A percentile compares a stretch with the other conserved stretches of the same genome.
Evolutionary conservation across 1,284 basidiomycete genomes (phyloP).

Genomic region (Pseudozyma hubeiensis): DNA sequence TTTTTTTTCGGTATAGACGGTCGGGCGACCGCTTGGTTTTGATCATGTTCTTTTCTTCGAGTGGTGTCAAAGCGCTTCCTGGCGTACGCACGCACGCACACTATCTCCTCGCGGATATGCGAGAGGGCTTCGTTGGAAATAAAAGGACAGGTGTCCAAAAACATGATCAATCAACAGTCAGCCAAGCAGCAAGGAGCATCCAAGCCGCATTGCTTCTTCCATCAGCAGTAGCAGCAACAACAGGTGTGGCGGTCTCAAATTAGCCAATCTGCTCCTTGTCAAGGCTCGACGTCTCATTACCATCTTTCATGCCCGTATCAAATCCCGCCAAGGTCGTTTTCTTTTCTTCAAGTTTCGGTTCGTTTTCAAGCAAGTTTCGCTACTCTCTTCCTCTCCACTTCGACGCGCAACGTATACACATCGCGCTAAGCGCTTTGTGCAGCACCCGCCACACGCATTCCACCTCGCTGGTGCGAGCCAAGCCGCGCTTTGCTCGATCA

Average conservation of each 20-base stretch:
- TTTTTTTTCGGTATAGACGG: conserved; percentile 29
- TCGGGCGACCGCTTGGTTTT: conserved; percentile 30
- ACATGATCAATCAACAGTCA: conserved; percentile 26
- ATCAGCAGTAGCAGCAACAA: conserved; percentile 9
- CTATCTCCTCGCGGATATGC: conserved; percentile 53
- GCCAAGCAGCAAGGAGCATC: conserved; percentile 34
- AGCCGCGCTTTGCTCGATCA: neutral
- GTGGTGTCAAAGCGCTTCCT: conserved; percentile 13
- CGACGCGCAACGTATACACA: neutral
- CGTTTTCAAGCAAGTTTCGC: conserved; percentile 7
- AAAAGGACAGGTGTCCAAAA: conserved; percentile 38
- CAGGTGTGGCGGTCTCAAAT: too few species aligned
- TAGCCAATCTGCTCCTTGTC: conserved; percentile 27
- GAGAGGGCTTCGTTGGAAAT: conserved; percentile 55
- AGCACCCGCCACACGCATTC: neutral
- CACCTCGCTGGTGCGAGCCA: neutral
- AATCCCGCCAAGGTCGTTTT: conserved; percentile 25
- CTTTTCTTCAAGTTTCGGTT: conserved; percentile 4
- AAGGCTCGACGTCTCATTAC: conserved; percentile 34
- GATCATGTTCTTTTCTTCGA: conserved; percentile 27
- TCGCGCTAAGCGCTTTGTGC: conserved; percentile 3
- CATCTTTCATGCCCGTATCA: conserved; percentile 5
- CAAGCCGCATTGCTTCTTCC: conserved; percentile 10
- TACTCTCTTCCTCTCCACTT: neutral
- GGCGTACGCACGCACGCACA: conserved; percentile 8